Conservation (phyloP, 2,329 filamentous ascomycete species). For the Penicillium freii region DNA sequence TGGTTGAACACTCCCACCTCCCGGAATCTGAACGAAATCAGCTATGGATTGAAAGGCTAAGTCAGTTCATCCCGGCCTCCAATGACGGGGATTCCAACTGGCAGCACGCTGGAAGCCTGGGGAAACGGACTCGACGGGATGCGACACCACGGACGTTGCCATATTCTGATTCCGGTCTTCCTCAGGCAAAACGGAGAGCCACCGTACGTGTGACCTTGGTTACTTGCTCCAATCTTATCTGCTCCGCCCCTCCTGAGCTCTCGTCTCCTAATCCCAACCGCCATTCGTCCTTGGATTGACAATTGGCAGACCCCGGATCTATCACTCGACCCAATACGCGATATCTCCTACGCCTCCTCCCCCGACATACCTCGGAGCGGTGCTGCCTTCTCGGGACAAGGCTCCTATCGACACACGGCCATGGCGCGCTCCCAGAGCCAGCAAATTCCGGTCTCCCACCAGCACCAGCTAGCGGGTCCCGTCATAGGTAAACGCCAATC, state of each 20-base stretch:
- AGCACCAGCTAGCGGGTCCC: constrained; percentile 25
- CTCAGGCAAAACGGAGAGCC: constrained; percentile 45
- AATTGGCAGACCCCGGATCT: constrained; percentile 43
- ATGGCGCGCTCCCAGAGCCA: constrained; percentile 43
- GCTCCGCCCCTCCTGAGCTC: constrained; percentile 25
- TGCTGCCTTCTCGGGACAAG: constrained; percentile 25
- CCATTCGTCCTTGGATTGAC: constrained; percentile 40
- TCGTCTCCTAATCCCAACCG: constrained; percentile 28
- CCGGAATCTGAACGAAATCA: constrained; percentile 42
- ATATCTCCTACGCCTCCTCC: constrained; percentile 33
- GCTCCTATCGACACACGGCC: constrained; percentile 32
- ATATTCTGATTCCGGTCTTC: constrained; percentile 37
- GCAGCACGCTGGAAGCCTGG: constrained; percentile 32
- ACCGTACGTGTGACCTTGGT: constrained; percentile 46
- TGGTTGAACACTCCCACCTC: constrained; percentile 42
- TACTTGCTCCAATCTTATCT: constrained; percentile 35
- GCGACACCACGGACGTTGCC: constrained; percentile 39
- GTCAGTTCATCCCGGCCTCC: constrained; percentile 37
- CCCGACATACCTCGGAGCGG: constrained; percentile 29
- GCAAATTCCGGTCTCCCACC: constrained; percentile 35
- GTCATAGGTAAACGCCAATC: constrained; percentile 33
- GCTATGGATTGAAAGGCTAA: constrained; percentile 42
- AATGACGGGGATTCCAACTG: constrained; percentile 22
- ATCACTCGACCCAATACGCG: constrained; percentile 33
- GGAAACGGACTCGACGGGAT: constrained; percentile 45